phyloP scores from a whole-genome alignment of 306 rosid genomes.

The Betula pendula region DNA sequence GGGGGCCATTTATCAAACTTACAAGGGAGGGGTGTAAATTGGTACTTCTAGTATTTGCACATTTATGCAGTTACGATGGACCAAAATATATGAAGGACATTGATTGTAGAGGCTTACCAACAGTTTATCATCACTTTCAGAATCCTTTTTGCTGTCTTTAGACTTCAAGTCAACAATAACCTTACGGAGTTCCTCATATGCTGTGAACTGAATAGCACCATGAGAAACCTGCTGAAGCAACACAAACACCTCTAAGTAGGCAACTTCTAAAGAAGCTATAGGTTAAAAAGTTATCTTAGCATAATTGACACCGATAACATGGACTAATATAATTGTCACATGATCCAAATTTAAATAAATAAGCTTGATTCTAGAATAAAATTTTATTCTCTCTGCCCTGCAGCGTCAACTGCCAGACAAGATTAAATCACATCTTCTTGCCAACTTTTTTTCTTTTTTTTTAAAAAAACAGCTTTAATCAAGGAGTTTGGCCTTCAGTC shows the following conservation, averaged over 20 bases:
- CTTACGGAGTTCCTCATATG: slow-evolving; percentile 83
- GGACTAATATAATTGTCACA: background rate
- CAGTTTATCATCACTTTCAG: slow-evolving; percentile 43
- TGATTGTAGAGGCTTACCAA: slow-evolving; percentile 52
- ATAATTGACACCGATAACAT: background rate
- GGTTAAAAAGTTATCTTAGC: background rate
- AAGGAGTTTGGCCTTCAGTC: background rate
- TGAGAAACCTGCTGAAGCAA: slow-evolving; percentile 87
- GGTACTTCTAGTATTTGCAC: background rate
- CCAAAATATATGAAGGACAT: background rate
- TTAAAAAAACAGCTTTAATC: background rate
- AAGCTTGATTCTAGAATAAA: background rate
- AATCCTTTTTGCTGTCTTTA: slow-evolving; percentile 32
- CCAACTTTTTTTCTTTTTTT: background rate
- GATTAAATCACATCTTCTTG: background rate
- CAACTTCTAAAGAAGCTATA: slow-evolving; percentile 8
- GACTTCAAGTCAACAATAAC: slow-evolving; percentile 58
- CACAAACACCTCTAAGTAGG: slow-evolving; percentile 24
- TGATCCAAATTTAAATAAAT: background rate
- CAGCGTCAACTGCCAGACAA: background rate
- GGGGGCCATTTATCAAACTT: slow-evolving; percentile 13
- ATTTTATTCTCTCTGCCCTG: background rate
- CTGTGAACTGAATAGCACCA: slow-evolving; percentile 93
- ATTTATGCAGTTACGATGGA: background rate
- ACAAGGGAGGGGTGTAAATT: background rate